Evolutionary conservation across 2,329 filamentous ascomycete species (phyloP).

Genomic region (Pezicula neosporulosa): DNA sequence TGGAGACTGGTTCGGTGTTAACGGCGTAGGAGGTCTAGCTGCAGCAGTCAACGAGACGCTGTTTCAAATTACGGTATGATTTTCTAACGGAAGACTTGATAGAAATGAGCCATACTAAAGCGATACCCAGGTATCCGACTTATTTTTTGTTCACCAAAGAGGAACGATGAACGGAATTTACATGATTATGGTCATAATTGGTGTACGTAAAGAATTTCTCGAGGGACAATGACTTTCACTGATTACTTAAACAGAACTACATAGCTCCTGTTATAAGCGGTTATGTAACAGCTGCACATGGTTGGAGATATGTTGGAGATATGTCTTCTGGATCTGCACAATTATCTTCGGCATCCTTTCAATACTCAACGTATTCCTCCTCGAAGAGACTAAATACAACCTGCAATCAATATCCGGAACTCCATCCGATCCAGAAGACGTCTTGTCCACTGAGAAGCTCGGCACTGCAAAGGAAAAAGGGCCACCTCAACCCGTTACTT

Average conservation of each 20-base stretch:
- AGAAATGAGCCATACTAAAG: too few relatives aligned
- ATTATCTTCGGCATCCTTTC: background rate
- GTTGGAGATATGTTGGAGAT: background rate
- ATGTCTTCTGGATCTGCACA: background rate
- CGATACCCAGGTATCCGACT: background rate
- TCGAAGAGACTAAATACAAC: background rate
- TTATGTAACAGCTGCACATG: background rate
- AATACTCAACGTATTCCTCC: background rate
- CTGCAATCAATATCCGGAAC: background rate
- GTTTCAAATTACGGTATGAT: too few relatives aligned
- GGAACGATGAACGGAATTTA: background rate
- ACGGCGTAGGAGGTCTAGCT: background rate
- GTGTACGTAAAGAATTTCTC: background rate
- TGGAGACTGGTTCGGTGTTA: background rate
- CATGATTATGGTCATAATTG: background rate
- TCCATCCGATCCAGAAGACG: background rate
- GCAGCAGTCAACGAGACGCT: too few relatives aligned
- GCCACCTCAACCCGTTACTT: too few relatives aligned
- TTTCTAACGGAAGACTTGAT: too few relatives aligned
- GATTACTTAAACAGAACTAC: background rate
- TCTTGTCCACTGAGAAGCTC: too few relatives aligned
- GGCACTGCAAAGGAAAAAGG: too few relatives aligned
- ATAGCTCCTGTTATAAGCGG: background rate
- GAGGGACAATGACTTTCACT: too few relatives aligned
- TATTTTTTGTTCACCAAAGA: background rate